Conservation (phyloP, 768 basidiomycete species). For the Kwoniella botswanensis region DNA sequence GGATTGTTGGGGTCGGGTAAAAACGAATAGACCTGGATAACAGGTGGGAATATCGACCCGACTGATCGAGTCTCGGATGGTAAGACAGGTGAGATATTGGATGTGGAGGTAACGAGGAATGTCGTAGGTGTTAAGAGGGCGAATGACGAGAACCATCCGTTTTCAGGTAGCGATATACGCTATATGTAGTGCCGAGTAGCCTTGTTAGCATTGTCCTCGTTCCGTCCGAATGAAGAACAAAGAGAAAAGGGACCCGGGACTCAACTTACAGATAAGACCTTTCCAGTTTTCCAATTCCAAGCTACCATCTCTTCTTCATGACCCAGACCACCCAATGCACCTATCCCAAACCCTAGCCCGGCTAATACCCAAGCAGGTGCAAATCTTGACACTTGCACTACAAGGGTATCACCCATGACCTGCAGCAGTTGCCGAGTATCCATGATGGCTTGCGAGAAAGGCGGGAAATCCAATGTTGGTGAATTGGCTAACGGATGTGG, state of each 20-base stretch:
- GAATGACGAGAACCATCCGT: constrained; percentile 47
- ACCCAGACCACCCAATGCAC: constrained; percentile 31
- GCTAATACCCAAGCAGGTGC: constrained; percentile 51
- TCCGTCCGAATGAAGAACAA: background rate
- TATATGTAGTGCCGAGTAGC: constrained; percentile 1
- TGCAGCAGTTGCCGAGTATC: constrained; percentile 61
- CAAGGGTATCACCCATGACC: constrained; percentile 65
- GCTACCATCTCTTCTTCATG: constrained; percentile 63
- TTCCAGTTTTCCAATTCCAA: constrained; percentile 73
- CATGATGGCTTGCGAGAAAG: constrained; percentile 29
- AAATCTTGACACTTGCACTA: constrained; percentile 61
- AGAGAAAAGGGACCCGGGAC: background rate
- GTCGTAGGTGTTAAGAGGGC: constrained; percentile 50
- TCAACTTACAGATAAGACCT: constrained; percentile 62
- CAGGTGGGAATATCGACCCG: constrained; percentile 44
- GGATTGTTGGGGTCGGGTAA: constrained; percentile 33
- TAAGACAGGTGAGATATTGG: constrained; percentile 38
- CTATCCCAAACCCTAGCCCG: constrained; percentile 34
- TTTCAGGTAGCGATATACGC: constrained; percentile 44
- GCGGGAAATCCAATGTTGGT: constrained; percentile 49
- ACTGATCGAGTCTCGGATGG: constrained; percentile 26
- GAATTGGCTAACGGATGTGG: constrained; percentile 49
- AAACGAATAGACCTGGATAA: constrained; percentile 50
- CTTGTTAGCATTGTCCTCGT: no score
- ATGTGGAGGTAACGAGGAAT: constrained; percentile 48